Conservation (phyloP, 164 flowering plant genomes). For the Magnolia officinalis region DNA sequence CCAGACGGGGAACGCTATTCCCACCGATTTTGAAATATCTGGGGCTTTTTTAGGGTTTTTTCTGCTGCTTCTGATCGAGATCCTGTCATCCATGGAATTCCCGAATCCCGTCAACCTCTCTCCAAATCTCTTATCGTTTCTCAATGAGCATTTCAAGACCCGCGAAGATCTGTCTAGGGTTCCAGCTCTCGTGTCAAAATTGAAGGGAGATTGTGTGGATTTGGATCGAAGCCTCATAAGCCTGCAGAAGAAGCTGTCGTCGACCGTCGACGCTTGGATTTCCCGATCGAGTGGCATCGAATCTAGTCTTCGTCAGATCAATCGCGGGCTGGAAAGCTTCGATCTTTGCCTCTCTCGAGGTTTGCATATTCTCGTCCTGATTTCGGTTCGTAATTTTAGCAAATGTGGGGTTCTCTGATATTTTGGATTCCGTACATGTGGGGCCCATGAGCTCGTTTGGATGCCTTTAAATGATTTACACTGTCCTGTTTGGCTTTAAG, state of each 20-base stretch:
- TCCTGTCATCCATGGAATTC: conserved; percentile 6
- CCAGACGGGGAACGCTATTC: not conserved
- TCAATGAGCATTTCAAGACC: conserved; percentile 18
- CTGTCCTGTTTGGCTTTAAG: not conserved
- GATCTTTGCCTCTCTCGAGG: conserved; percentile 8
- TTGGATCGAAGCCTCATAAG: conserved; percentile 16
- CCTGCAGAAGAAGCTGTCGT: conserved; percentile 20
- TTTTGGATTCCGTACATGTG: not conserved
- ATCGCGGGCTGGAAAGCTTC: conserved; percentile 3
- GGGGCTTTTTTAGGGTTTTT: too few relatives aligned
- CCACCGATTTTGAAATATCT: not conserved
- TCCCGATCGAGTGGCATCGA: conserved; percentile 16
- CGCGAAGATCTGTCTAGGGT: conserved; percentile 19
- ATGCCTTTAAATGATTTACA: not conserved
- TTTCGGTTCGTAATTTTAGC: not conserved
- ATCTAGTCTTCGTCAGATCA: conserved; percentile 3
- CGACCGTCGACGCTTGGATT: conserved; percentile 14
- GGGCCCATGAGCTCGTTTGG: not conserved
- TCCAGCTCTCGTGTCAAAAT: conserved; percentile 6
- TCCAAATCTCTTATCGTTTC: not conserved
- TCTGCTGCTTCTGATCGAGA: not conserved
- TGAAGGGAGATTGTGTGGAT: conserved; percentile 19
- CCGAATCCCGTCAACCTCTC: conserved; percentile 8
- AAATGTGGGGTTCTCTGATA: not conserved
- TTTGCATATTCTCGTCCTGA: not conserved